Evolutionary conservation across 73 alveolate genomes (phyloP).

Genomic region (Paramecium biaurelia): DNA sequence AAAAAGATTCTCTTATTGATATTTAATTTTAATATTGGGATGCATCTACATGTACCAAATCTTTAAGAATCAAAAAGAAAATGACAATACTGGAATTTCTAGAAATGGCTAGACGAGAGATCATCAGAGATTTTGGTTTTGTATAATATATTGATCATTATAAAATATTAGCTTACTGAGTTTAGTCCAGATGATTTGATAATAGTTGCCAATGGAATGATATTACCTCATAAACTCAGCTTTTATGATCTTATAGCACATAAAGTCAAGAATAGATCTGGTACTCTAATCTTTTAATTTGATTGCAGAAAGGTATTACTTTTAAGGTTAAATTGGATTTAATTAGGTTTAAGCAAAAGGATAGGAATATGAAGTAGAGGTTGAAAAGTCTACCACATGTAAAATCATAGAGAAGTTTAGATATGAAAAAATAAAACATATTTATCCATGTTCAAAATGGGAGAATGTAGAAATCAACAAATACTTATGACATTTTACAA

Average conservation of each 20-base stretch:
- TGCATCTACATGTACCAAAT: neutral
- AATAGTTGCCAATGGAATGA: constrained; percentile 49
- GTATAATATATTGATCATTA: neutral
- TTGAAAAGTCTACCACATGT: constrained; percentile 19
- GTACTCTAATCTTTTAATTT: neutral
- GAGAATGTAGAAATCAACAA: constrained; percentile 35
- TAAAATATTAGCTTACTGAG: neutral
- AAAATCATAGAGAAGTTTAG: constrained; percentile 9
- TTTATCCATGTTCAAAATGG: constrained; percentile 48
- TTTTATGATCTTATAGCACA: constrained; percentile 26
- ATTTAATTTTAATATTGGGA: constrained; percentile 39
- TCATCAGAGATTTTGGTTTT: constrained; percentile 37
- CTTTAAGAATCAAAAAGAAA: neutral
- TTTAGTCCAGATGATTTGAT: constrained; percentile 49
- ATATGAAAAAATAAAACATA: constrained; percentile 37
- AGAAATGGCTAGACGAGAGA: constrained; percentile 27
- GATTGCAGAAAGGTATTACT: neutral
- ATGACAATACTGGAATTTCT: constrained; percentile 9
- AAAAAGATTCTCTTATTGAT: constrained; percentile 6
- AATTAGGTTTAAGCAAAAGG: constrained; percentile 43
- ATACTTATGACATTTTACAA: constrained; percentile 19
- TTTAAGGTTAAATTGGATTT: neutral
- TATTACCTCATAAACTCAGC: constrained; percentile 26
- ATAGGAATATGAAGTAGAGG: constrained; percentile 37
- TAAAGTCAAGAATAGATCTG: constrained; percentile 30